phyloP scores from a whole-genome alignment of 75 land plant genomes.

The Chamaecyparis obtusa region DNA sequence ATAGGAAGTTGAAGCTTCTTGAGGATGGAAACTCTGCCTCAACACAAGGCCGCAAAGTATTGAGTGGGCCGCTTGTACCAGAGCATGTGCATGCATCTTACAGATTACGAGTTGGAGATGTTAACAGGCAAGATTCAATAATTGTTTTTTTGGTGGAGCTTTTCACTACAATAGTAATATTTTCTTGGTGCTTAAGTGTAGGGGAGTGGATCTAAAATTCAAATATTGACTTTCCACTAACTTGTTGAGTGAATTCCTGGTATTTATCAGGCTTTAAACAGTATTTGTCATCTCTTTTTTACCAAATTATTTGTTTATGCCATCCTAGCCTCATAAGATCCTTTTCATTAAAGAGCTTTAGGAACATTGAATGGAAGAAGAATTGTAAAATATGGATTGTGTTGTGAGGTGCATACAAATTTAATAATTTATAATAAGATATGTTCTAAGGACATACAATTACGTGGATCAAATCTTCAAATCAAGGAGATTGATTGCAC shows the following conservation, averaged over 20 bases:
- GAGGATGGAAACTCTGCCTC: constrained; percentile 15
- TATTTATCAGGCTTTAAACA: neutral
- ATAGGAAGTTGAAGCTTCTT: constrained; percentile 25
- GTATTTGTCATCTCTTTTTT: neutral
- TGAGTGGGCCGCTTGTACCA: constrained; percentile 61
- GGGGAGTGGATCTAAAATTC: neutral
- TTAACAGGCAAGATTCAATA: constrained; percentile 36
- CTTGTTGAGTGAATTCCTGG: neutral
- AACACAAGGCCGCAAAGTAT: constrained; percentile 29
- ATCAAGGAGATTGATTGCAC: neutral
- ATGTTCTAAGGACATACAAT: neutral
- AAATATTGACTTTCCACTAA: neutral
- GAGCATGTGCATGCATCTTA: constrained; percentile 44
- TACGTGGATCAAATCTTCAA: neutral
- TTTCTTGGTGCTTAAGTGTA: neutral
- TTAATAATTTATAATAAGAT: too few relatives aligned
- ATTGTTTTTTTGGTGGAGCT: too few relatives aligned
- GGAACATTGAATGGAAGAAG: neutral
- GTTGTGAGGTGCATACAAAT: neutral
- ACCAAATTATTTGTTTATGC: neutral
- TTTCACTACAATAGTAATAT: neutral
- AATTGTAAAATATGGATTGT: neutral
- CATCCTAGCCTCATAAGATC: neutral
- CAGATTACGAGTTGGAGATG: constrained; percentile 23
- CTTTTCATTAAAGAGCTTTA: neutral